Evolutionary conservation across 495 filamentous ascomycete species (phyloP).

Genomic region (Sabuloglossum arenarium): DNA sequence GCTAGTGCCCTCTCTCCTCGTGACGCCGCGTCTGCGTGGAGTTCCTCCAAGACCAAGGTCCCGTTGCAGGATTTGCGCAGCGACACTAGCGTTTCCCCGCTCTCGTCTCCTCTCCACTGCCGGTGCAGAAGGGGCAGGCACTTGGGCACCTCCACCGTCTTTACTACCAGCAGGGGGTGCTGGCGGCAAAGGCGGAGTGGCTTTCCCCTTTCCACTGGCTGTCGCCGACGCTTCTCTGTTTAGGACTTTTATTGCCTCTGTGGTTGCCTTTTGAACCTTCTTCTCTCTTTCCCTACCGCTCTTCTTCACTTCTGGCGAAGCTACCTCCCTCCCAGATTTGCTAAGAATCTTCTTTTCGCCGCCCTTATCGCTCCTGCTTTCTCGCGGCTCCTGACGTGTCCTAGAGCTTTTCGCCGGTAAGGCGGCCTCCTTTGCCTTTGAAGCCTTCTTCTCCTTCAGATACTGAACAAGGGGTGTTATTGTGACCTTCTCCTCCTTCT

Average conservation of each 20-base stretch:
- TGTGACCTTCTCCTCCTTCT: conserved; percentile 42
- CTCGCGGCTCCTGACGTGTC: conserved; percentile 28
- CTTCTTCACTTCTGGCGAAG: conserved; percentile 19
- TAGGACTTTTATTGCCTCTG: conserved; percentile 62
- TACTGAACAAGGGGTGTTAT: conserved; percentile 83
- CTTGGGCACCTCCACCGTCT: conserved; percentile 9
- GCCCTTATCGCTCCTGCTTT: conserved; percentile 36
- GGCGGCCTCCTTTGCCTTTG: conserved; percentile 50
- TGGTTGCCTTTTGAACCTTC: conserved; percentile 36
- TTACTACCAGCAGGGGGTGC: conserved; percentile 20
- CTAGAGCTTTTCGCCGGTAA: conserved; percentile 26
- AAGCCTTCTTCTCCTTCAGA: conserved; percentile 74
- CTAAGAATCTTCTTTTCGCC: conserved; percentile 6
- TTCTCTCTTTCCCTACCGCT: conserved; percentile 8
- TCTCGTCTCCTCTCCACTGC: conserved; percentile 32
- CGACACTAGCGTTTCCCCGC: conserved; percentile 51
- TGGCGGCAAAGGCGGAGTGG: conserved; percentile 10
- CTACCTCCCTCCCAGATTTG: conserved; percentile 34
- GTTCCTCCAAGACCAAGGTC: conserved; percentile 63
- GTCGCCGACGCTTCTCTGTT: conserved; percentile 40
- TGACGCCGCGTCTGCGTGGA: background rate
- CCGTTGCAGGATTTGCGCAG: conserved; percentile 71
- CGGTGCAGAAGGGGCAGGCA: conserved; percentile 10
- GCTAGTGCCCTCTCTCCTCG: background rate
- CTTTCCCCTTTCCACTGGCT: conserved; percentile 13